Conservation (phyloP, 106 monocot genomes). For the Dioscorea dumetorum region DNA sequence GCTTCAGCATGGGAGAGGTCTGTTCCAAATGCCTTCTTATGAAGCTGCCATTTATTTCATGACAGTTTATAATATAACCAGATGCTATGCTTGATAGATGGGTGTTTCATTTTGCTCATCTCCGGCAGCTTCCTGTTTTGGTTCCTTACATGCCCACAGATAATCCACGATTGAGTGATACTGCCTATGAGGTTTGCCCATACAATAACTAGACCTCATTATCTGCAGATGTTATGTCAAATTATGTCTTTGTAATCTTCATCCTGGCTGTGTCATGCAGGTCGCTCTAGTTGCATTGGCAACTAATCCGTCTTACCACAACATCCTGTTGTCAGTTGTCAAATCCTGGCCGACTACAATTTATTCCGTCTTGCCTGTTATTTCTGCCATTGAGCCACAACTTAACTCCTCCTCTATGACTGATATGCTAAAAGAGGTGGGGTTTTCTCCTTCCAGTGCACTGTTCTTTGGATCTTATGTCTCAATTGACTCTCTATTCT, state of each 20-base stretch:
- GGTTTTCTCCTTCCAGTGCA: too few species aligned
- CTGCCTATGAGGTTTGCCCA: slow-evolving; percentile 78
- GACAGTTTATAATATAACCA: background rate
- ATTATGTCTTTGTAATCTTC: background rate
- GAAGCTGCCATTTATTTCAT: background rate
- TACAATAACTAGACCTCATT: background rate
- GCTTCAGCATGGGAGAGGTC: slow-evolving; percentile 93
- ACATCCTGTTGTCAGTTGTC: slow-evolving; percentile 75
- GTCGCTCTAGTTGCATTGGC: slow-evolving; percentile 91
- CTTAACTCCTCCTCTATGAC: slow-evolving; percentile 70
- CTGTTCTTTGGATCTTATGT: slow-evolving; percentile 1
- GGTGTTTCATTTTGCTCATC: slow-evolving; percentile 98
- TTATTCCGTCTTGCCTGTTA: slow-evolving; percentile 80
- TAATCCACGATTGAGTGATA: slow-evolving; percentile 81
- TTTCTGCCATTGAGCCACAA: slow-evolving; percentile 96
- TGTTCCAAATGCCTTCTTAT: background rate
- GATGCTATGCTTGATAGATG: slow-evolving; percentile 45
- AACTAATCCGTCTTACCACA: slow-evolving; percentile 78
- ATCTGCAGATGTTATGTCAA: too few species aligned
- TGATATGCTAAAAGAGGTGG: slow-evolving; percentile 83
- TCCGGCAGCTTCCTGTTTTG: slow-evolving; percentile 90
- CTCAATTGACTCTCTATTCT: background rate
- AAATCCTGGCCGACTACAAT: slow-evolving; percentile 73
- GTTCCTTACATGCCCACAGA: slow-evolving; percentile 93
- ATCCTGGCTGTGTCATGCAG: slow-evolving; percentile 31